These are phyloP conservation scores for Picochlorum sp. DNA, from an alignment of 139 green algal genomes.

Conservation along the genomic window DNA sequence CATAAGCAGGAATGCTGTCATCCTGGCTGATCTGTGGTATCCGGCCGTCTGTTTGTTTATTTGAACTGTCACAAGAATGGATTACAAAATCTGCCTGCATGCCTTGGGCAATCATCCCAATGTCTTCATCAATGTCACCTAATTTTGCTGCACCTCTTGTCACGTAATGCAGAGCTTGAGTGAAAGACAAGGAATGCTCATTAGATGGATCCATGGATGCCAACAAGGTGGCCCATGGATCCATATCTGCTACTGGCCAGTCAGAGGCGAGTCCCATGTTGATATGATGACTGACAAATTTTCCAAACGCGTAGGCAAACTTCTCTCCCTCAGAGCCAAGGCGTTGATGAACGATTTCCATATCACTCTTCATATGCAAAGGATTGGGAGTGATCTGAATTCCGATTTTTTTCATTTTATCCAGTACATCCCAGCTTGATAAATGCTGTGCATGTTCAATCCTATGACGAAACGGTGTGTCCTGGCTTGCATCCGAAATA, in stretches of 20 bases:
- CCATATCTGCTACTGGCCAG: constrained; percentile 53
- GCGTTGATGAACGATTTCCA: constrained; percentile 20
- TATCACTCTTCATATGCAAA: constrained; percentile 51
- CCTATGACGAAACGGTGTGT: too few relatives aligned
- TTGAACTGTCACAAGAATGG: constrained; percentile 33
- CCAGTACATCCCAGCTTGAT: constrained; percentile 1
- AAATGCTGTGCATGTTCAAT: constrained; percentile 56
- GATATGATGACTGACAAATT: not conserved
- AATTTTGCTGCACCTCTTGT: not conserved
- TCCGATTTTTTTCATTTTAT: constrained; percentile 8
- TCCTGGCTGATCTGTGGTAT: not conserved
- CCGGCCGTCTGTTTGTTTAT: not conserved
- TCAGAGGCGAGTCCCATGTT: constrained; percentile 31
- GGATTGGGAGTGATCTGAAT: constrained; percentile 45
- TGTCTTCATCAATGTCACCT: not conserved
- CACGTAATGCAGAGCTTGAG: not conserved
- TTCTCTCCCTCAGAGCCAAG: constrained; percentile 25
- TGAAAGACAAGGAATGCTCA: not conserved
- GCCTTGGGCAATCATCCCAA: constrained; percentile 14
- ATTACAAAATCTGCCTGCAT: constrained; percentile 48
- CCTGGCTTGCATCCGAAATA: too few relatives aligned
- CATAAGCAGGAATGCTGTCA: not conserved
- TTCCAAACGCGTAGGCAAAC: constrained; percentile 26
- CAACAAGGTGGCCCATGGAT: constrained; percentile 18
- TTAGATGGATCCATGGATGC: not conserved